Evolutionary conservation across 2,329 filamentous ascomycete species (phyloP).

Genomic region (Didymella pomorum): DNA sequence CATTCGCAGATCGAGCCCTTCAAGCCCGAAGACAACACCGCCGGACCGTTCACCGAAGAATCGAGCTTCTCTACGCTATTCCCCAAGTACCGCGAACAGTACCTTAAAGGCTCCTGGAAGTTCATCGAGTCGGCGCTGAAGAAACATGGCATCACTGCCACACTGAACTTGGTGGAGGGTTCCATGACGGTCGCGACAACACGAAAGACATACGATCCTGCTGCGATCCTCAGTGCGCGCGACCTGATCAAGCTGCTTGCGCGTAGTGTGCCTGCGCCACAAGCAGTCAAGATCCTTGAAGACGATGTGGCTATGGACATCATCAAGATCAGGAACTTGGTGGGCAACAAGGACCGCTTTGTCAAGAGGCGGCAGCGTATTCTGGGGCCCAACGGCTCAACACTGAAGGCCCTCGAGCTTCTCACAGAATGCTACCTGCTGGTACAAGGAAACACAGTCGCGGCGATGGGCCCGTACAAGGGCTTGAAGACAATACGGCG

Average conservation of each 20-base stretch:
- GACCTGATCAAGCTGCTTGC: conserved; percentile 94
- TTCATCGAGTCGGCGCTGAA: conserved; percentile 86
- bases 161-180: conserved; percentile 92
- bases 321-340: conserved; percentile 91
- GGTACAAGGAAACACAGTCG: conserved; percentile 95
- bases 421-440: conserved; percentile 88
- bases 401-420: conserved; percentile 91
- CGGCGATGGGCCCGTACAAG: conserved; percentile 87
- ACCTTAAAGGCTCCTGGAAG: conserved; percentile 92
- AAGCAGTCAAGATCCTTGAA: conserved; percentile 92
- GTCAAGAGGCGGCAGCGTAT: conserved; percentile 94
- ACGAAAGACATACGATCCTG: conserved; percentile 88
- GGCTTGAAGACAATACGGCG: conserved; percentile 90
- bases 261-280: conserved; percentile 82
- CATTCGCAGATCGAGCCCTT: conserved; percentile 74
- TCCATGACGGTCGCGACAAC: conserved; percentile 98
- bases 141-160: conserved; percentile 87
- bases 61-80: conserved; percentile 88
- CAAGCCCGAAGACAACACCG: conserved; percentile 82
- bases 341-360: conserved; percentile 93
- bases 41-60: conserved; percentile 89
- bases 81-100: conserved; percentile 95
- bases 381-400: conserved; percentile 88
- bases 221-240: conserved; percentile 89
- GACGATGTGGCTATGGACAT: conserved; percentile 93